Base-by-base conservation (phyloP, 108 stramenopile genomes). In the Skeletonema menzelii region DNA sequence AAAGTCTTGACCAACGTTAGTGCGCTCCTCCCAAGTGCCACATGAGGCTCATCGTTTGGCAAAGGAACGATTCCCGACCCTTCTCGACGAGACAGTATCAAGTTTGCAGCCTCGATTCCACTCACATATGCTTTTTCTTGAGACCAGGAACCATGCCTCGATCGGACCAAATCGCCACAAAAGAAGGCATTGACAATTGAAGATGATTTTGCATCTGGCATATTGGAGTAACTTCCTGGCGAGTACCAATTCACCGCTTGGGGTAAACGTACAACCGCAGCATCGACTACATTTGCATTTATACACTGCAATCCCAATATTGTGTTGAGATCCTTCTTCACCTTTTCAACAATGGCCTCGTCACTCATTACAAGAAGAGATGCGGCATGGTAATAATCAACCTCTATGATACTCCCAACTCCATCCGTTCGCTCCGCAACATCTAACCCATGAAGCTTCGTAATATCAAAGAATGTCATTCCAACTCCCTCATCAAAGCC, bases 91-190 rank as follows among this genome's bases (percentile, higher is more conserved):
- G 67, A 70, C 56, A 85, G 71, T 27, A 87, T 83, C 10, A 38
- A 30, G 76, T 94, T 94, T 47, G 83, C 86, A 3, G 89, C 91
- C 70, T 89, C 89, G 0, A 85, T 72, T 42, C 91, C 93, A n/a
- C 91, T 86, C 13, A 91, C 93, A 76, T 67, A 94, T 12, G 93
- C 93, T 76, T 92, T 92, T 84, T 94, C 93, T 76, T 92, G 93
- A 6, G 84, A 85, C 85, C 91, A 94, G 14, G 88, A 89, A 12
- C 91, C 93, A 81, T 94, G 93, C 8, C 85, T 62, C 5, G 86
- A 82, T 12, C 83, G 72, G 19, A 94, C 88, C 15, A 90, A 56
- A 72, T 94, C 93, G 28, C 93, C 93, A 42, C 72, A 85, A 66
- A 91, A 91, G 75, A 85, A 88, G 8, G 78, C 81, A 73, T 92